Conservation (phyloP, 2,329 filamentous ascomycete genomes). For the Monosporascus sp. region DNA sequence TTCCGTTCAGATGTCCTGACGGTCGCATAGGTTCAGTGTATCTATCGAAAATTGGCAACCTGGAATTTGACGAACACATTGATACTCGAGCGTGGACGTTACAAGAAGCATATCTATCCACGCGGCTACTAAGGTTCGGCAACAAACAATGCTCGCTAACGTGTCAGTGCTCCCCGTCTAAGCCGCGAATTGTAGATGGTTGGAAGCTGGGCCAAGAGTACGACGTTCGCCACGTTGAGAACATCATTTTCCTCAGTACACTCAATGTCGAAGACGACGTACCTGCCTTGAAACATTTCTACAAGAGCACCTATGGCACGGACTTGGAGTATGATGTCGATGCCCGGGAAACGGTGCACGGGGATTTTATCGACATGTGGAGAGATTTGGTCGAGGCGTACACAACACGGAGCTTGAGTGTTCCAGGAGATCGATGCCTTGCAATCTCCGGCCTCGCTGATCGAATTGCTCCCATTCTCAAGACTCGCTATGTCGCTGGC, state of each 20-base stretch:
- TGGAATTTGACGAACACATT: neutral
- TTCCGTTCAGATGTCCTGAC: neutral
- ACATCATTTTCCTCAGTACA: neutral
- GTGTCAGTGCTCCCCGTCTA: neutral
- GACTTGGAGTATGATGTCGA: neutral
- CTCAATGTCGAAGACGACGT: neutral
- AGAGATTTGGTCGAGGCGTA: neutral
- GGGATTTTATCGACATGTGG: neutral
- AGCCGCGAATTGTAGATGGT: neutral
- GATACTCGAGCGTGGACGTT: neutral
- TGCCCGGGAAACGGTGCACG: neutral
- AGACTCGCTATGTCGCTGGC: neutral
- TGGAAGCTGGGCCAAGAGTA: neutral
- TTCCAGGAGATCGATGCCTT: neutral
- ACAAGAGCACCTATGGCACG: neutral
- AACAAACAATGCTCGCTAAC: neutral
- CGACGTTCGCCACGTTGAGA: neutral
- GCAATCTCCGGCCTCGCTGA: neutral
- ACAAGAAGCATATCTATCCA: neutral
- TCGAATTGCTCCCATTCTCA: neutral
- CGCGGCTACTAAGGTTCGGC: neutral
- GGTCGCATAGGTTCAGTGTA: neutral
- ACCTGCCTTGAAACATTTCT: neutral
- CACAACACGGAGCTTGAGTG: neutral
- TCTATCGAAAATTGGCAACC: neutral